Percentiles rank a stretch among this genome's conserved stretches.
These are phyloP conservation scores for Pisolithus thermaeus DNA, from an alignment of 1,284 basidiomycete species.

Conservation along the genomic window DNA sequence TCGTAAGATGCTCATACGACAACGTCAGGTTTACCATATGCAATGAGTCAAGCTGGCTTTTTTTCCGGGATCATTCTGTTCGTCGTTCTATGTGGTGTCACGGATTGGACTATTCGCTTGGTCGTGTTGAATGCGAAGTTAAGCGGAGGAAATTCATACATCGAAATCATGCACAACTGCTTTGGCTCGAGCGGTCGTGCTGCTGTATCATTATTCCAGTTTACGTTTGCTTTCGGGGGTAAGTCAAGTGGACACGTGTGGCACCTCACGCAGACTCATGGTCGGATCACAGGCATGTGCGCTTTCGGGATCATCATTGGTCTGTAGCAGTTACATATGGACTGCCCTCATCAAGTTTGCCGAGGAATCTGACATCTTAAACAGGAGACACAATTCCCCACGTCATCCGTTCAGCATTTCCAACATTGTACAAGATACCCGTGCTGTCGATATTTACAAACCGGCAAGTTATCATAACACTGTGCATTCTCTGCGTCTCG, in stretches of 20 bases:
- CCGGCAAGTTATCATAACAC: constrained; percentile 82
- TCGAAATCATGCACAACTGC: constrained; percentile 94
- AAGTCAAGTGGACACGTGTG: constrained; percentile 22
- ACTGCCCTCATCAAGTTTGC: constrained; percentile 29
- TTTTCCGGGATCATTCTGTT: constrained; percentile 82
- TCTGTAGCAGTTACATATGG: constrained; percentile 16
- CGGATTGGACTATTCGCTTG: constrained; percentile 98
- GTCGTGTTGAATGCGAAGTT: constrained; percentile 96
- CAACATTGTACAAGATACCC: constrained; percentile 63
- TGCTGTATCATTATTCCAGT: constrained; percentile 96
- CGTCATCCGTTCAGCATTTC: constrained; percentile 86
- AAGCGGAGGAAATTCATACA: constrained; percentile 88
- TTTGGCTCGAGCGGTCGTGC: constrained; percentile 87
- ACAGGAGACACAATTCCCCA: constrained; percentile 93
- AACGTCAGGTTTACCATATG: constrained; percentile 78
- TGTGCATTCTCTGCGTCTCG: constrained; percentile 84
- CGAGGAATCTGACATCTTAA: constrained; percentile 26
- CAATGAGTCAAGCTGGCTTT: constrained; percentile 89
- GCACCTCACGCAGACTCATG: constrained; percentile 3
- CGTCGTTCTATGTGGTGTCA: constrained; percentile 75
- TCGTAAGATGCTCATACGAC: constrained; percentile 2
- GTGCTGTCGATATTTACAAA: constrained; percentile 76
- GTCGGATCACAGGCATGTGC: constrained; percentile 68
- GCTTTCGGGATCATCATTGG: constrained; percentile 92
- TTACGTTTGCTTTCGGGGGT: constrained; percentile 96